These are phyloP conservation scores for Leccinum obscurum DNA, from an alignment of 768 basidiomycete genomes.

Conservation along the genomic window DNA sequence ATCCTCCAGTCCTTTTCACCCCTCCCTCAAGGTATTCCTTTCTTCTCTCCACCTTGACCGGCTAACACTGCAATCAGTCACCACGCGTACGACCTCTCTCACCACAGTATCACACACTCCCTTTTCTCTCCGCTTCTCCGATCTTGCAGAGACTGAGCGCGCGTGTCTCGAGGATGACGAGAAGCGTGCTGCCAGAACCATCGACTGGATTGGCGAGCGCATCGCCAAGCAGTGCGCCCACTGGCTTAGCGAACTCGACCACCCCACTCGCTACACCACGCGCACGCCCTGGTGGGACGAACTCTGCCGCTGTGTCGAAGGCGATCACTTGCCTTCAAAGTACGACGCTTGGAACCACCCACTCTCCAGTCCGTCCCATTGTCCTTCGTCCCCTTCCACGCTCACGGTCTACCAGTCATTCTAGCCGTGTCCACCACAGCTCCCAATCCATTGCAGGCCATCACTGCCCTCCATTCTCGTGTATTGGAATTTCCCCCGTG, in stretches of 20 bases:
- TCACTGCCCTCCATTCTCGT: conserved; percentile 72
- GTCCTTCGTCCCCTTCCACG: conserved; percentile 10
- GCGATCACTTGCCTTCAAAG: conserved; percentile 70
- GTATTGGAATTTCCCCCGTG: conserved; percentile 70
- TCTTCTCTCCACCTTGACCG: conserved; percentile 1
- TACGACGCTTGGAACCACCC: conserved; percentile 88
- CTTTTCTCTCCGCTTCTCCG: conserved; percentile 78
- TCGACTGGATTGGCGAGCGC: conserved; percentile 84
- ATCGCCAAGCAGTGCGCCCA: conserved; percentile 59
- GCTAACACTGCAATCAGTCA: conserved; percentile 49
- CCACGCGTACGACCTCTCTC: conserved; percentile 73
- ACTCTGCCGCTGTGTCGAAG: conserved; percentile 71
- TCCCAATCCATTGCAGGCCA: conserved; percentile 77
- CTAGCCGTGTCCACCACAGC: conserved; percentile 81
- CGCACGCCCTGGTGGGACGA: conserved; percentile 90
- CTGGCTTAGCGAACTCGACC: conserved; percentile 73
- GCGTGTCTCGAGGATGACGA: conserved; percentile 81
- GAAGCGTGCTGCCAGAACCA: conserved; percentile 70
- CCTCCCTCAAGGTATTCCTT: conserved; percentile 65
- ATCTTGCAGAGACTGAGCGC: conserved; percentile 66
- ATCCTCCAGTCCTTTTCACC: conserved; percentile 86
- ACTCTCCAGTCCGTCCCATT: conserved; percentile 58
- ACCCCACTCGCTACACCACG: conserved; percentile 39
- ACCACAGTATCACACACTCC: conserved; percentile 68
- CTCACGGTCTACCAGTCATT: conserved; percentile 54